Percentiles rank a stretch among this genome's conserved stretches.
Evolutionary conservation across 495 filamentous ascomycete genomes (phyloP).

Genomic region (Trichoderma parareesei): DNA sequence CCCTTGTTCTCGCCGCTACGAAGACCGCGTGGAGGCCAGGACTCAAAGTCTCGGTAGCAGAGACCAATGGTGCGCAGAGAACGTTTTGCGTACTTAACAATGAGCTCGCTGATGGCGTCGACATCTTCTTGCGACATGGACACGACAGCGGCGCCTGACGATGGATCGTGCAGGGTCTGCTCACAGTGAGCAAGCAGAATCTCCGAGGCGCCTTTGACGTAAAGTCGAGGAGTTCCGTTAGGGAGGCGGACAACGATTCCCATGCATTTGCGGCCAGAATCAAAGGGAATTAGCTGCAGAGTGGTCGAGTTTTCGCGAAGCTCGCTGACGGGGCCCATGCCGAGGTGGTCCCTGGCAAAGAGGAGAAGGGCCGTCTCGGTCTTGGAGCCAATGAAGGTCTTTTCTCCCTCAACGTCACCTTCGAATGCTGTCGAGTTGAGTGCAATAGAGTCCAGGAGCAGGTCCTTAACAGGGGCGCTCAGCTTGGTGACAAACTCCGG

Average conservation of each 20-base stretch:
- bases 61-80: constrained; percentile 85
- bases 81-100: constrained; percentile 67
- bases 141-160: constrained; percentile 43
- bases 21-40: constrained; percentile 71
- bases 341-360: constrained; percentile 60
- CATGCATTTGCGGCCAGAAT: constrained; percentile 86
- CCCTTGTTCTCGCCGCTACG: constrained; percentile 49
- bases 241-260: constrained; percentile 64
- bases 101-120: constrained; percentile 53
- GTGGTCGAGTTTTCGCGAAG: constrained; percentile 61
- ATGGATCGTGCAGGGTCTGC: constrained; percentile 64
- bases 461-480: constrained; percentile 46
- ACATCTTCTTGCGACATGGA: constrained; percentile 51
- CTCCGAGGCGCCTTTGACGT: constrained; percentile 85
- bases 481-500: constrained; percentile 54
- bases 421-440: constrained; percentile 89
- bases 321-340: constrained; percentile 61
- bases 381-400: constrained; percentile 78
- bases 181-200: constrained; percentile 69
- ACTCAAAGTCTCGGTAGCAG: constrained; percentile 79
- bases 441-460: constrained; percentile 67
- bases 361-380: constrained; percentile 68
- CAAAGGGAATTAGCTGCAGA: constrained; percentile 74
- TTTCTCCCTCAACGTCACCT: constrained; percentile 62
- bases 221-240: constrained; percentile 46